Evolutionary conservation across 2,329 filamentous ascomycete genomes (phyloP).

Genomic region (Ascochyta viciae-villosae): DNA sequence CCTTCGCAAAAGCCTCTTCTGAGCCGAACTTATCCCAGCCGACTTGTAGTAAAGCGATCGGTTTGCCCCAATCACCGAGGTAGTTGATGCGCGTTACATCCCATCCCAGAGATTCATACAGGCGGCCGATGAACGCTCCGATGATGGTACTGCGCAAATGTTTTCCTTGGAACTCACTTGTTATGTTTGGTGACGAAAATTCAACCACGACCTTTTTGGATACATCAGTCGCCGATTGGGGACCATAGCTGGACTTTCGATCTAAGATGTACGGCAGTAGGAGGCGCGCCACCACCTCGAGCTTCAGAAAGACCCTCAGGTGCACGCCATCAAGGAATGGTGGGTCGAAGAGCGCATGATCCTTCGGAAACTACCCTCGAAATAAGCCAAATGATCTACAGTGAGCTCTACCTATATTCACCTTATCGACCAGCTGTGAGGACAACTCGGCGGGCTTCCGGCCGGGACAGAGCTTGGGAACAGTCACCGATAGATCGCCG

Average conservation of each 20-base stretch:
- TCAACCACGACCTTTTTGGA: slow-evolving; percentile 69
- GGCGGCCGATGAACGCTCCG: slow-evolving; percentile 66
- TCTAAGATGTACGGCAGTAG: slow-evolving; percentile 69
- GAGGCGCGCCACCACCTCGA: slow-evolving; percentile 62
- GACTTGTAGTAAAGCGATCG: slow-evolving; percentile 67
- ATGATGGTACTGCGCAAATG: slow-evolving; percentile 73
- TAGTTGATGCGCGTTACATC: slow-evolving; percentile 70
- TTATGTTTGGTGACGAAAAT: slow-evolving; percentile 78
- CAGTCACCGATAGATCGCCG: slow-evolving; percentile 36
- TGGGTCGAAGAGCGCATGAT: slow-evolving; percentile 69
- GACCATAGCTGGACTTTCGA: slow-evolving; percentile 64
- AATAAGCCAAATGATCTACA: not conserved
- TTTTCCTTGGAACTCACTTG: slow-evolving; percentile 72
- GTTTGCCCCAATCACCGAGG: slow-evolving; percentile 73
- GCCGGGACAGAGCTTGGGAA: slow-evolving; percentile 38
- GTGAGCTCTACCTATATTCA: not conserved
- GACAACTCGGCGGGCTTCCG: slow-evolving; percentile 26
- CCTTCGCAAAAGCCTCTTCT: slow-evolving; percentile 66
- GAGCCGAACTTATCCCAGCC: slow-evolving; percentile 72
- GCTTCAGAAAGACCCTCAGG: slow-evolving; percentile 72
- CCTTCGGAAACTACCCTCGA: slow-evolving; percentile 66
- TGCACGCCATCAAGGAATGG: slow-evolving; percentile 68
- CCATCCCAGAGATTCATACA: slow-evolving; percentile 67
- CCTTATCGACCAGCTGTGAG: slow-evolving; percentile 33
- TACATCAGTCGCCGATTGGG: slow-evolving; percentile 57